Evolutionary conservation across 768 basidiomycete genomes (phyloP).

Genomic region (Leucocoprinus birnbaumii): DNA sequence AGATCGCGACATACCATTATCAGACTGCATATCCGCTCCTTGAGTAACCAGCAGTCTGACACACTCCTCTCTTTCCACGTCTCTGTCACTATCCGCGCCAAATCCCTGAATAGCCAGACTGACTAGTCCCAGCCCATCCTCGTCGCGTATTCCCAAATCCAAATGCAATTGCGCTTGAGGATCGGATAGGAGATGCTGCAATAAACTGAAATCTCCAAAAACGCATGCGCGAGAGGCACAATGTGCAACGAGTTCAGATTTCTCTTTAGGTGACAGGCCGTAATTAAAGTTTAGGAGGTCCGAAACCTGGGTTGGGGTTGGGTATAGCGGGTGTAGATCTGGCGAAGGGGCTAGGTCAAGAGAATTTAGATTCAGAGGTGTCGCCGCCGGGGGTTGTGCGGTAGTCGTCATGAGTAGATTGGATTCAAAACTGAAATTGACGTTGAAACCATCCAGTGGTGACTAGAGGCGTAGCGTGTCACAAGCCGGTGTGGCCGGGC

Average conservation of each 20-base stretch:
- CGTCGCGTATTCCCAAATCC: slow-evolving; percentile 72
- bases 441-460: background rate
- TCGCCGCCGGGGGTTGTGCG: background rate
- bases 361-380: slow-evolving; percentile 21
- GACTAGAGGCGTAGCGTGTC: background rate
- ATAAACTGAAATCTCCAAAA: slow-evolving; percentile 71
- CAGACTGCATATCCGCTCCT: slow-evolving; percentile 67
- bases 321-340: slow-evolving; percentile 78
- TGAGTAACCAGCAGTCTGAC: slow-evolving; percentile 76
- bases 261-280: slow-evolving; percentile 66
- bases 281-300: slow-evolving; percentile 64
- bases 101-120: slow-evolving; percentile 80
- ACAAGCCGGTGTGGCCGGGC: background rate
- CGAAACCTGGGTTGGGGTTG: slow-evolving; percentile 59
- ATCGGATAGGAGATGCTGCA: slow-evolving; percentile 72
- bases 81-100: slow-evolving; percentile 75
- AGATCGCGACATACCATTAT: slow-evolving; percentile 51
- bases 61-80: slow-evolving; percentile 89
- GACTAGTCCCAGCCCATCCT: slow-evolving; percentile 82
- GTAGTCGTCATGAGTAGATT: slow-evolving; percentile 14
- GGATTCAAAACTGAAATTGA: no score
- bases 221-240: slow-evolving; percentile 72
- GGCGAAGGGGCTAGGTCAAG: slow-evolving; percentile 70
- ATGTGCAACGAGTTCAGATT: slow-evolving; percentile 67
- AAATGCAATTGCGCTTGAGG: slow-evolving; percentile 61